phyloP scores from a whole-genome alignment of 176 grass and related monocot genomes.

The Aegilops longissima region DNA sequence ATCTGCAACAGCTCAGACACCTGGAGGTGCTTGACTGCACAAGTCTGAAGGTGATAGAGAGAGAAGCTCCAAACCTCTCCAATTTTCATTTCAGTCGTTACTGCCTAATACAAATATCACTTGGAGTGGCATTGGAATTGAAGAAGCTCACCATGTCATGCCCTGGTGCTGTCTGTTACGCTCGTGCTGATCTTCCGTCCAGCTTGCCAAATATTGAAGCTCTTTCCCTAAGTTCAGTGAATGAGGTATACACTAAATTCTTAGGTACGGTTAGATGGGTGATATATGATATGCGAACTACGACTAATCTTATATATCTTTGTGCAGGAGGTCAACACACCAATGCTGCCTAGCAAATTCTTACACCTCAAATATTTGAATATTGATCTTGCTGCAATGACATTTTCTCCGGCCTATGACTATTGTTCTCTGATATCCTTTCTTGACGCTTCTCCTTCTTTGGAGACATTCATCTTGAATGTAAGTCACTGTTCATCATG shows the following conservation, averaged over 20 bases:
- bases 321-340: not conserved
- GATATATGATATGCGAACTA: not conserved
- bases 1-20: not conserved
- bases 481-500: not conserved
- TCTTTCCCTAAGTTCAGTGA: not conserved
- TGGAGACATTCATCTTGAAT: conserved; percentile 18
- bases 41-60: not conserved
- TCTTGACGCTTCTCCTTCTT: conserved; percentile 25
- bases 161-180: not conserved
- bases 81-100: not conserved
- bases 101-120: not conserved
- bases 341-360: not conserved
- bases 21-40: not conserved
- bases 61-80: not conserved
- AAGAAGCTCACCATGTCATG: not conserved
- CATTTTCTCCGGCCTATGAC: not conserved
- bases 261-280: not conserved
- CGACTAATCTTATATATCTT: not conserved
- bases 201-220: not conserved
- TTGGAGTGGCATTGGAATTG: not conserved
- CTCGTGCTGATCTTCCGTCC: not conserved
- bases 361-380: not conserved
- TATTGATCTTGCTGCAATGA: not conserved
- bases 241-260: not conserved
- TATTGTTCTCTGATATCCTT: conserved; percentile 13